Evolutionary conservation across 2,329 filamentous ascomycete genomes (phyloP), one percentile per base, ranked within the genome.

Genomic region (Ophiocordyceps unilateralis): DNA sequence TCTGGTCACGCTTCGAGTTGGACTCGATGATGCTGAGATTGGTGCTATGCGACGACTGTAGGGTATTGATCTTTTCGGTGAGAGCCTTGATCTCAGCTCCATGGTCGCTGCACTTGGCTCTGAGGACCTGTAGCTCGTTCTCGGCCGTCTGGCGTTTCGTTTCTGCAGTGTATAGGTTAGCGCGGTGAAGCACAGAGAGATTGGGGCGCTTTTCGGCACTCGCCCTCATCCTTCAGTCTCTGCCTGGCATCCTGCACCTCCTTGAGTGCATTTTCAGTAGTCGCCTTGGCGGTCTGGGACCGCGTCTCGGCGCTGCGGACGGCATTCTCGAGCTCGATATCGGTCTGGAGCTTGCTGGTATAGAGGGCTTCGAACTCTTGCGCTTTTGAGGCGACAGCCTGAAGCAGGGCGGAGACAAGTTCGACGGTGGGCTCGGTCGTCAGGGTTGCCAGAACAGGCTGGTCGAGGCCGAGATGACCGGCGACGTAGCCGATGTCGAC

Each of bases 31-130:
- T 77, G 37, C 83, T 80, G 5, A 96, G 65, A 14, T 87, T 89
- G 49, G 95, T 89, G 47, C 91, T 81, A 57, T 94, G 96, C 7
- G 89, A 91, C 0, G 84, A 79, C 61, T 98, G 88, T 3, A 98
- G 76, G 0, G 85, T 83, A 41, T 81, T 69, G 53, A 98, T 86
- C 52, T 89, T 87, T 46, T 83, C 77, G 53, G 83, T 81, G 14
- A 98, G 70, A 2, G 77, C 76, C 53, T 83, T 79, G 45, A 84
- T 73, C 53, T 88, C 82, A 24, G 81, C 78, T 46, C 81, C 76
- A 2, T 85, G 82, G 46, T 78, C 80, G 1, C 80, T 78, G 19
- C 77, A 79, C 5, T 81, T 82, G 0, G 84, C 78, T 53, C 83
- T 88, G 45, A 93, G 68, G 11, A 74, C 65, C 53, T 88, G 80